Base-by-base conservation (phyloP, 108 stramenopile genomes). In the Pseudonitzschia multistriata region DNA sequence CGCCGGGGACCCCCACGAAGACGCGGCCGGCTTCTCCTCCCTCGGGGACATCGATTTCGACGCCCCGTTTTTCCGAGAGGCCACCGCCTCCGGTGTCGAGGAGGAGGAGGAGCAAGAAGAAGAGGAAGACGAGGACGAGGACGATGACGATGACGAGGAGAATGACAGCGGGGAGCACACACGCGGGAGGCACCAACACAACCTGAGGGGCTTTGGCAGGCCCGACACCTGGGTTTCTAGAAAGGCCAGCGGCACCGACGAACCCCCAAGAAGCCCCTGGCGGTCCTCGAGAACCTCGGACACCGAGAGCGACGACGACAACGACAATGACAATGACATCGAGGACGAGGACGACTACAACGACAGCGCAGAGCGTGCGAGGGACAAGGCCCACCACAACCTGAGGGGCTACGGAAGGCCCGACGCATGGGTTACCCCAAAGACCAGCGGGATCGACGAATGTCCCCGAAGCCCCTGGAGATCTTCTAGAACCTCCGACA, bases 381-480 rank as follows among this genome's bases (percentile, higher is more conserved):
- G 6, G 19, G 49, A 49, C 7, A 49, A 21, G 13, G 6, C 3
- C 25, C 49, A 21, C n/a, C 56, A 57, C 28, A 57, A 30, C 17
- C 56, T 29, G 31, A 57, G 56, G 30, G 56, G 31, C 25, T 57
- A 29, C 17, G 56, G 56, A 15, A 14, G 56, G 17, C 56, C 56
- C 25, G 56, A 29, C 30, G 7, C 24, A 27, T 29, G 28, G 56
- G 56, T 57, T 13, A 57, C 13, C 10, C 14, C 28, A 33, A 25
- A n/a, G n/a, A n/a, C 27, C 27, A 17, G 17, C 30, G 17, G 27
- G 7, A 25, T 29, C 17, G 56, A 57, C 6, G 56, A 7, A 49
- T 17, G 3, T 17, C 49, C n/a, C 49, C 3, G n/a, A 17, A 49
- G 49, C n/a, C 49, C n/a, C 17, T 35, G 31, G 31, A 6, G 25